Base-by-base conservation (phyloP, 176 grass and related monocot species). In the Oryza australiensis region DNA sequence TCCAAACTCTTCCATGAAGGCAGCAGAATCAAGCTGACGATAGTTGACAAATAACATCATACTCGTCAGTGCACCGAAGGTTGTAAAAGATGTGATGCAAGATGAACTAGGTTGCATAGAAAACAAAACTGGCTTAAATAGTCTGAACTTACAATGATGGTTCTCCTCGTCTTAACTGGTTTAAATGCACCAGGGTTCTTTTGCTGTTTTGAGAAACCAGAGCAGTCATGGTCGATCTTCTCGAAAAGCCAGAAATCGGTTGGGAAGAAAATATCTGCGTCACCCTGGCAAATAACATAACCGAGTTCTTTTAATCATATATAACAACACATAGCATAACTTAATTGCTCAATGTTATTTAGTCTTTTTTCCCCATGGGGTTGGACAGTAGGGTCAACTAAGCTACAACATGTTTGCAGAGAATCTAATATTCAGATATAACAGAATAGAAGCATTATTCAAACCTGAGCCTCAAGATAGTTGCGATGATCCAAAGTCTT, bases 241-340 rank as follows among this genome's bases (percentile, higher is more conserved):
- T 95, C 90, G 75, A 98, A 86, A 38, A 98, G 85, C 89, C 80
- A 84, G 78, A 95, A 98, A 84, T 98, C 87, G 66, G 93, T 95
- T 62, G 96, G 93, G 77, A 98, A 95, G 82, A 95, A 95, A 81
- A 98, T 95, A 86, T 98, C 96, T 28, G 96, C 85, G 74, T 98
- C 88, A 66, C 96, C 96, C 96, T 98, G 89, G 22, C 22, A 62
- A 74, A 70, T 80, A 68, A 77, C 68, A 68, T 70, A 85, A 74
- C 34, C 34, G 59, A n/a, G 46, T 74, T 73, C 67, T 40, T 57
- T 51, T 16, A 66, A n/a, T 81, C 40, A 82, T 63, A 46, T 9
- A 34, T 20, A 26, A 5, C 12, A 83, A 11, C 1, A 41, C 42
- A 38, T 62, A 26, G 62, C 27, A 42, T n/a, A 30, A 41, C 22